Conservation (phyloP, 768 basidiomycete species). For the Lentinus tigrinus region DNA sequence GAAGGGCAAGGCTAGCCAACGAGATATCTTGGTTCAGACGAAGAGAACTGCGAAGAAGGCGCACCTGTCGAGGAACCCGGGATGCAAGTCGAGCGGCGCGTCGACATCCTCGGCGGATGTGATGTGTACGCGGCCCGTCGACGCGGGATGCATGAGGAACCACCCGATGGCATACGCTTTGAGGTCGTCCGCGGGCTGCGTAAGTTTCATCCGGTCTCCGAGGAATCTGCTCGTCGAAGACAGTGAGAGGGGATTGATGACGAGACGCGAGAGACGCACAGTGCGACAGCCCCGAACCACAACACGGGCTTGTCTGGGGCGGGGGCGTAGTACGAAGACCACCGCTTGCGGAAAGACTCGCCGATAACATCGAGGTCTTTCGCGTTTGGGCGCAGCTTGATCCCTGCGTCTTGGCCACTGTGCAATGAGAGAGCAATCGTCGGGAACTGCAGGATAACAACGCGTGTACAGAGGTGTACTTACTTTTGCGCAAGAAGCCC, state of each 20-base stretch:
- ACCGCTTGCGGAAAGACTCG: constrained; percentile 45
- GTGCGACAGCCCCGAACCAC: constrained; percentile 39
- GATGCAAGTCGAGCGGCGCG: constrained; percentile 43
- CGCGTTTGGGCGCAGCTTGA: constrained; percentile 52
- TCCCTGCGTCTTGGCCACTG: constrained; percentile 54
- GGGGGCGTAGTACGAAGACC: constrained; percentile 49
- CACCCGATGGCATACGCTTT: constrained; percentile 31
- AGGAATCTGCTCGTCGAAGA: constrained; percentile 23
- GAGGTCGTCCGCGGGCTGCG: constrained; percentile 6
- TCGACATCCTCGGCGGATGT: constrained; percentile 39
- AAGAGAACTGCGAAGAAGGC: constrained; percentile 8
- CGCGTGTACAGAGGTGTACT: background rate
- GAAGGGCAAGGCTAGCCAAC: too few relatives aligned
- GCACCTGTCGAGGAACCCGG: constrained; percentile 45
- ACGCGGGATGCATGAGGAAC: constrained; percentile 44
- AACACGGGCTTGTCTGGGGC: constrained; percentile 57
- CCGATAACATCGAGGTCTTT: constrained; percentile 51
- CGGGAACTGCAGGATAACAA: background rate
- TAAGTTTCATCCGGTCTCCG: constrained; percentile 13
- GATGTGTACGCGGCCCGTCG: constrained; percentile 50
- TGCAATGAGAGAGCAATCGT: background rate
- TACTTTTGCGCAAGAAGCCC: constrained; percentile 59
- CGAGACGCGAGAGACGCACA: constrained; percentile 31
- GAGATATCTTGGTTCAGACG: too few relatives aligned
- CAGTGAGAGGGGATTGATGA: background rate